Base-by-base conservation (phyloP, 208 protist genomes). In the Spongospora subterranea region DNA sequence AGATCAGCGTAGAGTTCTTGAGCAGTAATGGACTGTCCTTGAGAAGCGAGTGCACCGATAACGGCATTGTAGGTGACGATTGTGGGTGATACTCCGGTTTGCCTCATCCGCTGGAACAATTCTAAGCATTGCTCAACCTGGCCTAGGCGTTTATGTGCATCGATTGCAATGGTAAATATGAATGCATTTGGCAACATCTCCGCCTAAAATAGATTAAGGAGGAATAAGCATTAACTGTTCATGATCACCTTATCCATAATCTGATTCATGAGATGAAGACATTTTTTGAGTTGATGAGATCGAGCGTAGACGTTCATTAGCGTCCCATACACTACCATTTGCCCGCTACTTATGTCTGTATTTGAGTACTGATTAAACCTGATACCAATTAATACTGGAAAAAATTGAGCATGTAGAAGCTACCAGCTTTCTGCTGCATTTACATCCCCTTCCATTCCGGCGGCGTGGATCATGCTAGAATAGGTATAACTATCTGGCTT, bases 301-400 rank as follows among this genome's bases (percentile, higher is more conserved):
- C 71, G 71, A 82, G n/a, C 17, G 40, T 82, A 82, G 6, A 35
- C 35, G 17, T 43, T 82, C 71, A 82, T 82, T 43, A 82, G 17
- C 6, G 71, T n/a, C 17, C 71, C 71, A 82, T 45, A 35, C 40
- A 82, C 71, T 20, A 82, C 71, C 6, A 82, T n/a, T 40, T 82
- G 6, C 6, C n/a, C 71, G 17, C 35, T 43, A 6, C 17, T 35
- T 13, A 20, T 13, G n/a, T 82, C 71, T 20, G 6, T 6, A 39
- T 82, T n/a, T n/a, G 35, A n/a, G n/a, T 45, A 43, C 35, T 35
- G 35, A 6, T 43, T 6, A 82, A 82, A 82, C 71, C 71, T 82
- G 11, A 13, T 20, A 82, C 6, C 17, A 43, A 35, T 45, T 82
- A 82, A 13, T 35, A 35, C 6, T 35, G 17, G 71, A 43, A n/a